phyloP scores from a whole-genome alignment of 768 basidiomycete species.

The Gyrodon lividus region DNA sequence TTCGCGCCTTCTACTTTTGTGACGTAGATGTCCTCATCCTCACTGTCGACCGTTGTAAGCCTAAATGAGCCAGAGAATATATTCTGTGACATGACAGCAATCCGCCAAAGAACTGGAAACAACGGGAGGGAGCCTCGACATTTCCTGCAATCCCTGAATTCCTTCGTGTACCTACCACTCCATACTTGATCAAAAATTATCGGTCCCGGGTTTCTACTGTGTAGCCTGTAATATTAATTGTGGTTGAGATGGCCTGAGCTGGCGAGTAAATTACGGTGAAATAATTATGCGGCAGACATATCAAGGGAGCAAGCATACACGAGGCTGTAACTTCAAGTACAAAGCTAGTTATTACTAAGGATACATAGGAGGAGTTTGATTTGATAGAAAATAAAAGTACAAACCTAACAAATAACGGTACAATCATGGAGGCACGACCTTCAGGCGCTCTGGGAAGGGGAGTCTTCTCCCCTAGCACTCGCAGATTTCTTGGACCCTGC shows the following conservation, averaged over 20 bases:
- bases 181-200: no score
- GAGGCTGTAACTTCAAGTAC: conserved; percentile 1
- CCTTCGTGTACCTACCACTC: no score
- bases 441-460: neutral
- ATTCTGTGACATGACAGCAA: neutral
- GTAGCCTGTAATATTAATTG: no score
- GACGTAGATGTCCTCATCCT: neutral
- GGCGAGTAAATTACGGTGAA: no score
- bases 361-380: conserved; percentile 20
- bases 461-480: neutral
- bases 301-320: conserved; percentile 9
- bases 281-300: conserved; percentile 9
- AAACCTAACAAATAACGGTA: conserved; percentile 12
- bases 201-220: no score
- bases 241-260: no score
- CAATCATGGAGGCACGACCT: neutral
- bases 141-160: no score
- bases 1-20: neutral
- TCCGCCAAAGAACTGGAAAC: neutral
- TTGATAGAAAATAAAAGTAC: conserved; percentile 2
- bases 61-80: neutral
- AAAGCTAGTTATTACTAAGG: conserved; percentile 17
- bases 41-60: neutral
- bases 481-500: conserved; percentile 13
- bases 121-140: no score